A percentile compares a stretch with the other conserved stretches of the same genome.
Conservation (phyloP, 108 stramenopile genomes). For the Tribonema minus region DNA sequence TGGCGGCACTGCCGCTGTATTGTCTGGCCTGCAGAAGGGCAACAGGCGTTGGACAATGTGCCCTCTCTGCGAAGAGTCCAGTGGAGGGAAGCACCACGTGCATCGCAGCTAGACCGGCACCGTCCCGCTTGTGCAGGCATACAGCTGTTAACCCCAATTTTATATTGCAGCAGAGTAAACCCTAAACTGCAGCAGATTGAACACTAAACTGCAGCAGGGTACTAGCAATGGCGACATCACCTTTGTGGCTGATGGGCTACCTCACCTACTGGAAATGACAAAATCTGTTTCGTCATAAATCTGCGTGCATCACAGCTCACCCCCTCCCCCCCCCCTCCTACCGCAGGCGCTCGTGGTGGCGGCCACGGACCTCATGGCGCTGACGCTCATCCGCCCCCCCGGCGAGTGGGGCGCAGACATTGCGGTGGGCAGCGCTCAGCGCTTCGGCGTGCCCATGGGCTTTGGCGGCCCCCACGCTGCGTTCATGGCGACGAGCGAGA, state of each 20-base stretch:
- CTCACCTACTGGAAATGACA: not conserved
- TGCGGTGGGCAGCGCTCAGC: constrained; percentile 93
- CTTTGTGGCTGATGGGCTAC: not conserved
- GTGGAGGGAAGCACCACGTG: no score
- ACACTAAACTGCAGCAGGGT: no score
- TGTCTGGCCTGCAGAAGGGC: no score
- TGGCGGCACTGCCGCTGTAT: no score
- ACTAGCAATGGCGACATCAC: not conserved
- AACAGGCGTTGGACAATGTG: no score
- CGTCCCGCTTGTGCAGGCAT: no score
- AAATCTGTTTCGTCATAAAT: not conserved
- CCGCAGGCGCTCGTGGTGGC: constrained; percentile 73
- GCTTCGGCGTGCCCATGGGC: constrained; percentile 98
- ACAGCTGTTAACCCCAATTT: no score
- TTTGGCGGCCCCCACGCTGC: constrained; percentile 99
- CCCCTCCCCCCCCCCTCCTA: not conserved
- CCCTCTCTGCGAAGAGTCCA: no score
- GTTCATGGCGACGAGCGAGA: constrained; percentile 83
- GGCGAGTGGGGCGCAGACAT: constrained; percentile 94
- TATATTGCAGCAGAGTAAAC: no score
- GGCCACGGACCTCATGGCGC: constrained; percentile 90
- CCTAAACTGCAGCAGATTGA: no score
- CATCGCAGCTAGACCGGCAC: no score
- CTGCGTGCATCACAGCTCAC: not conserved
- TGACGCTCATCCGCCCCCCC: constrained; percentile 78